Conservation (phyloP, 2,329 filamentous ascomycete genomes). For the Pseudocercospora macadamiae region DNA sequence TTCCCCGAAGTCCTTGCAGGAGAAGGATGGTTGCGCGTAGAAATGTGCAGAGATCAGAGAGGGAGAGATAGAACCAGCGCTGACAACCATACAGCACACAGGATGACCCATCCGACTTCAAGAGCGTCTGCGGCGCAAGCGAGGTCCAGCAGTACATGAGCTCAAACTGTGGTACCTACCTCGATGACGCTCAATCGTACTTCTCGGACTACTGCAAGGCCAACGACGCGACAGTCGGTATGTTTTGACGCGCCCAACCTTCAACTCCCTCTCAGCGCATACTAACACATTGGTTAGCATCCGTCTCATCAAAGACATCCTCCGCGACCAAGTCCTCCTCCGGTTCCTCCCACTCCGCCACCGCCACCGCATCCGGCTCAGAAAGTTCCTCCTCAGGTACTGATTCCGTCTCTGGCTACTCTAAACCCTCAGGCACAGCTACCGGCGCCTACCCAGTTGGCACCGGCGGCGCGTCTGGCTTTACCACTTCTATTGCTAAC, state of each 20-base stretch:
- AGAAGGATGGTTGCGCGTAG: not conserved
- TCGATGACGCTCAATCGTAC: conserved; percentile 34
- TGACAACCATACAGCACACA: conserved; percentile 32
- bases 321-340: conserved; percentile 21
- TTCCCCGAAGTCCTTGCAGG: not conserved
- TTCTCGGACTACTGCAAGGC: conserved; percentile 38
- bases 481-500: conserved; percentile 18
- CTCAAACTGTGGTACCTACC: conserved; percentile 36
- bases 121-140: conserved; percentile 37
- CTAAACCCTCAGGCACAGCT: conserved; percentile 6
- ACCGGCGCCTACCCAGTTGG: conserved; percentile 9
- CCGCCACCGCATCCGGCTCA: conserved; percentile 18
- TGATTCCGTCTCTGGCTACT: conserved; percentile 9
- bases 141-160: conserved; percentile 33
- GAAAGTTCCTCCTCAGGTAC: conserved; percentile 12
- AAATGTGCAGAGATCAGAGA: conserved; percentile 8
- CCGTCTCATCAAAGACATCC: conserved; percentile 16
- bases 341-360: conserved; percentile 17
- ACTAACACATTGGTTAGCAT: conserved; percentile 3
- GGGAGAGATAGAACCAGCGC: not conserved
- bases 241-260: conserved; percentile 8
- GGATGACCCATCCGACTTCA: conserved; percentile 37
- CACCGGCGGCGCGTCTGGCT: conserved; percentile 16
- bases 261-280: not conserved
- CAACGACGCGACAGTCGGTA: conserved; percentile 38